A percentile compares a stretch with the other conserved stretches of the same genome.
Evolutionary conservation across 2,329 filamentous ascomycete species (phyloP).

Genomic region (Chaetothyriales sp.): DNA sequence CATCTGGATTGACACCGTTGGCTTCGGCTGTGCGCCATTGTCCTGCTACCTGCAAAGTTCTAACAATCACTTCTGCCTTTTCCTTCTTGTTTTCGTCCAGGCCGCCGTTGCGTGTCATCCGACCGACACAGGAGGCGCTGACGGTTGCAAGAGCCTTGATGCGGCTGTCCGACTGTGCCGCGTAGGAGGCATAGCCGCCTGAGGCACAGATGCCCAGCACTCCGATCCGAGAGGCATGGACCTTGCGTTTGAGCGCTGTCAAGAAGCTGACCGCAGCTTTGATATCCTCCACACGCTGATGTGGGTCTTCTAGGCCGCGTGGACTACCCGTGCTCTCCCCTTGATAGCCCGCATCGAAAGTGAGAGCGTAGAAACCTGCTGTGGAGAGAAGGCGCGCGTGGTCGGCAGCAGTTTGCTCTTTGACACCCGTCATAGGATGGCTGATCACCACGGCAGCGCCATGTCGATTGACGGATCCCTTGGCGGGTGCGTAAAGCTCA

Average conservation of each 20-base stretch:
- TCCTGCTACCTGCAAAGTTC: slow-evolving; percentile 4
- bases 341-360: slow-evolving; percentile 29
- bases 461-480: slow-evolving; percentile 6
- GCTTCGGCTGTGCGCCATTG: slow-evolving; percentile 7
- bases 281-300: slow-evolving; percentile 26
- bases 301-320: slow-evolving; percentile 26
- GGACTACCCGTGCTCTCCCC: slow-evolving; percentile 26
- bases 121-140: slow-evolving; percentile 22
- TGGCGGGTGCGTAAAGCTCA: neutral
- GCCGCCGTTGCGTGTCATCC: slow-evolving; percentile 18
- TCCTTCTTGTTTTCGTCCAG: slow-evolving; percentile 3
- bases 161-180: slow-evolving; percentile 26
- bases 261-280: slow-evolving; percentile 26
- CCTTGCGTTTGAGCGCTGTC: slow-evolving; percentile 10
- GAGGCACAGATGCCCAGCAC: slow-evolving; percentile 29
- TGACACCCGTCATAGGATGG: slow-evolving; percentile 24
- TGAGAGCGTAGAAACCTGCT: slow-evolving; percentile 23
- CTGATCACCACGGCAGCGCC: slow-evolving; percentile 21
- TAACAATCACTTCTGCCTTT: slow-evolving; percentile 1
- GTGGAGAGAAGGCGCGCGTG: slow-evolving; percentile 23
- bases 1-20: neutral
- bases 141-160: slow-evolving; percentile 28
- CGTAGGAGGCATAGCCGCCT: slow-evolving; percentile 24
- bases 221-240: slow-evolving; percentile 26
- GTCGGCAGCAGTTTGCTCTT: slow-evolving; percentile 27